Conservation (phyloP, 331 rosid genomes). For the Pyracantha coccinea region DNA sequence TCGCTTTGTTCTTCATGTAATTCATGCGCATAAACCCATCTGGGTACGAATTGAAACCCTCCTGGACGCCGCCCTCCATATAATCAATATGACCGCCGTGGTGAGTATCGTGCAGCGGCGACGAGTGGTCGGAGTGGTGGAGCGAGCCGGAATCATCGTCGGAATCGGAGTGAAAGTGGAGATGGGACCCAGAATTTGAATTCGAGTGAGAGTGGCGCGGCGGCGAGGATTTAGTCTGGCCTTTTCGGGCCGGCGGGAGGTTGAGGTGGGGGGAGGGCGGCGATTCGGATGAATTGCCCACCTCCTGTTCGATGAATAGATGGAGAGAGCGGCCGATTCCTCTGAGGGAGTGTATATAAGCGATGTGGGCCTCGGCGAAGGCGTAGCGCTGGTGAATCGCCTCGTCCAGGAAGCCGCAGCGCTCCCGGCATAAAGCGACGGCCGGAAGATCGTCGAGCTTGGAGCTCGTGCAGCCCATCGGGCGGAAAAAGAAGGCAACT, state of each 20-base stretch:
- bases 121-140: constrained; percentile 44
- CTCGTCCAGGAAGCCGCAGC: constrained; percentile 57
- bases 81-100: constrained; percentile 25
- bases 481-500: constrained; percentile 1
- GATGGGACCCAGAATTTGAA: constrained; percentile 23
- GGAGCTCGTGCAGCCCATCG: constrained; percentile 87
- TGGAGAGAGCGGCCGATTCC: constrained; percentile 58
- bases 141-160: constrained; percentile 35
- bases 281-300: constrained; percentile 18
- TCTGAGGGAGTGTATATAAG: constrained; percentile 61
- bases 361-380: constrained; percentile 65
- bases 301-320: constrained; percentile 40
- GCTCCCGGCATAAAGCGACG: constrained; percentile 68
- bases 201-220: constrained; percentile 15
- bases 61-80: constrained; percentile 20
- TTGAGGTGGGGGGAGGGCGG: constrained; percentile 36
- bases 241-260: constrained; percentile 40
- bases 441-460: constrained; percentile 94
- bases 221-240: constrained; percentile 18
- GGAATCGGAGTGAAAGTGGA: constrained; percentile 42
- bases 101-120: constrained; percentile 39
- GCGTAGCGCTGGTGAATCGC: constrained; percentile 76
- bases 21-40: constrained; percentile 49
- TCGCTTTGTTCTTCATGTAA: constrained; percentile 52
- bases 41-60: constrained; percentile 19